Evolutionary conservation across 2,329 filamentous ascomycete species (phyloP).

Genomic region (Scedosporium boydii): DNA sequence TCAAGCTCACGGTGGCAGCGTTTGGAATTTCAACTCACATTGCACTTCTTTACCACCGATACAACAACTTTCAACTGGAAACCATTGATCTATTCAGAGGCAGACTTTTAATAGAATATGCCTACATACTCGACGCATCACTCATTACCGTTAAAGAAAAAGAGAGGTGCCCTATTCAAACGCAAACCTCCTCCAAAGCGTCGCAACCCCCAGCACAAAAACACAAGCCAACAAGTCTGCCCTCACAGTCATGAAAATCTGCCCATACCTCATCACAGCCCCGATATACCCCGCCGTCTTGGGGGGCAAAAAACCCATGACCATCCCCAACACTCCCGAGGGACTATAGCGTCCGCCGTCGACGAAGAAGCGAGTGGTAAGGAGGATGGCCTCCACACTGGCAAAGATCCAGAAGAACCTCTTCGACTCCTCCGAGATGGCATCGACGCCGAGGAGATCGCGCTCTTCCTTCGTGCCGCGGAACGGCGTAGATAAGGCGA

Average conservation of each 20-base stretch:
- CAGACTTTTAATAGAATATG: neutral
- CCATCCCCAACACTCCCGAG: slow-evolving; percentile 52
- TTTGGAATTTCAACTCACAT: no score
- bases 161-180: neutral
- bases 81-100: neutral
- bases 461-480: slow-evolving; percentile 55
- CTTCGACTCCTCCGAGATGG: slow-evolving; percentile 27
- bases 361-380: slow-evolving; percentile 61
- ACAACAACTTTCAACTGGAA: neutral
- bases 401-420: slow-evolving; percentile 75
- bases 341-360: slow-evolving; percentile 23
- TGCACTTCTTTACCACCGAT: neutral
- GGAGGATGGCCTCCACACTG: slow-evolving; percentile 62
- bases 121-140: neutral
- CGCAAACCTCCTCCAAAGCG: slow-evolving; percentile 3
- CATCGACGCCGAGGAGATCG: slow-evolving; percentile 27
- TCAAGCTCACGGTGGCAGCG: no score
- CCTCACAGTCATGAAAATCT: slow-evolving; percentile 63
- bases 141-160: neutral
- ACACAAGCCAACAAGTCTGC: slow-evolving; percentile 66
- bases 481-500: slow-evolving; percentile 59
- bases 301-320: slow-evolving; percentile 56
- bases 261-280: slow-evolving; percentile 53
- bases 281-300: slow-evolving; percentile 53
- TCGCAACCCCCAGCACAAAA: slow-evolving; percentile 56